These are phyloP conservation scores for Tetragonia tetragonoides DNA, from an alignment of 148 eudicot genomes.

Conservation along the genomic window DNA sequence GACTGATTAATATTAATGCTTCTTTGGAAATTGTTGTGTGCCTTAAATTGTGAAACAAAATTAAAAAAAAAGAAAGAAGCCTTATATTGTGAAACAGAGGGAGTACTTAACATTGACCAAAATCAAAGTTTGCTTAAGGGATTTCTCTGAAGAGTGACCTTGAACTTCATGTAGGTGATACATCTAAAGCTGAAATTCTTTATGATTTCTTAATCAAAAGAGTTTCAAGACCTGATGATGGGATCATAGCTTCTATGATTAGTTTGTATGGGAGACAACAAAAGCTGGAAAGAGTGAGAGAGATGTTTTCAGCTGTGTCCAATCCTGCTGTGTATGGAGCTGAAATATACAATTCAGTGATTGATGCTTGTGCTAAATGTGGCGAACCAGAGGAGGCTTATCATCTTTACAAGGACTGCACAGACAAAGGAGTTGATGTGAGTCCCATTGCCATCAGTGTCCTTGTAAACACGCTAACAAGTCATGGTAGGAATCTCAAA, in stretches of 20 bases:
- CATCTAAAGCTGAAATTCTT: slow-evolving; percentile 48
- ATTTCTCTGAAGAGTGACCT: neutral
- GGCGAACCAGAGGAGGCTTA: slow-evolving; percentile 57
- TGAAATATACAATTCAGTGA: slow-evolving; percentile 48
- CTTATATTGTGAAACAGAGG: no score
- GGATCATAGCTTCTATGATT: slow-evolving; percentile 58
- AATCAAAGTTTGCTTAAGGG: neutral
- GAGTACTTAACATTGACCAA: neutral
- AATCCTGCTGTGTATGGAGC: slow-evolving; percentile 32
- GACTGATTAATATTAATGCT: no score
- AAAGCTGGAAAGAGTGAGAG: slow-evolving; percentile 43
- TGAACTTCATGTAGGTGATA: slow-evolving; percentile 42
- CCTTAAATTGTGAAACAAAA: no score
- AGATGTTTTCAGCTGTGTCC: slow-evolving; percentile 41
- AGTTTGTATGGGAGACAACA: slow-evolving; percentile 58
- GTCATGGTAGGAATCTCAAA: slow-evolving; percentile 44
- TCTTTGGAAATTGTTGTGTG: no score
- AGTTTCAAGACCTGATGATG: slow-evolving; percentile 45
- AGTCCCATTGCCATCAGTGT: slow-evolving; percentile 70
- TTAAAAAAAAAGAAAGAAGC: no score
- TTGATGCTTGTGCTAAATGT: slow-evolving; percentile 53
- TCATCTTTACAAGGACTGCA: slow-evolving; percentile 50
- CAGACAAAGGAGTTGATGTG: slow-evolving; percentile 38
- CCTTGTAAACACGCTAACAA: slow-evolving; percentile 65
- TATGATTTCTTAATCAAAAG: slow-evolving; percentile 48